Evolutionary conservation across 1,139 yeast genomes (phyloP).

Genomic region (Suhomyces anneliseae): DNA sequence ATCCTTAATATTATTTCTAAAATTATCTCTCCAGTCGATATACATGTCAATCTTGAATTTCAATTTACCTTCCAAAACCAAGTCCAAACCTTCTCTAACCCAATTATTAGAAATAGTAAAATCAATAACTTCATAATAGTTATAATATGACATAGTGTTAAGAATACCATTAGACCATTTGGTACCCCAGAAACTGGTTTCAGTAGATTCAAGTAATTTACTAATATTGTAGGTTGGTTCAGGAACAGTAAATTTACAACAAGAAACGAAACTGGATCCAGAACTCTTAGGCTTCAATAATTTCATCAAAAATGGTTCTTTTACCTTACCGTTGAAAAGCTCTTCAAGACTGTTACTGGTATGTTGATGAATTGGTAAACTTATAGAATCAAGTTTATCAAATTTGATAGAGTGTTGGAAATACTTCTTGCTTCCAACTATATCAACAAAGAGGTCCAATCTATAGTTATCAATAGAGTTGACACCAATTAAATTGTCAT

Average conservation of each 20-base stretch:
- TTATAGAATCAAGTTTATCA: constrained; percentile 30
- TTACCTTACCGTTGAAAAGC: constrained; percentile 29
- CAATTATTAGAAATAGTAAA: constrained; percentile 29
- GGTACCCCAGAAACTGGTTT: constrained; percentile 35
- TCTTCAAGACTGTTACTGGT: constrained; percentile 22
- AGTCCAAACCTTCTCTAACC: constrained; percentile 35
- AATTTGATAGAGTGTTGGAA: constrained; percentile 36
- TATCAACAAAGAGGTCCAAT: constrained; percentile 42
- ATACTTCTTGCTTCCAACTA: constrained; percentile 40
- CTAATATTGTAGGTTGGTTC: constrained; percentile 41
- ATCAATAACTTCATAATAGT: constrained; percentile 37
- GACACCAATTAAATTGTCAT: constrained; percentile 21
- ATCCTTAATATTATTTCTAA: constrained; percentile 24
- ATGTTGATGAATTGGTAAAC: constrained; percentile 33
- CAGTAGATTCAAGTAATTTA: constrained; percentile 23
- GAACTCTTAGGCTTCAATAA: constrained; percentile 39
- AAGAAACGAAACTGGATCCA: constrained; percentile 37
- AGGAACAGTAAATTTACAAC: constrained; percentile 33
- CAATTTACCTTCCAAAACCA: constrained; percentile 29
- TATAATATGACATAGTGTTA: constrained; percentile 28
- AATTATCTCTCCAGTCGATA: constrained; percentile 43
- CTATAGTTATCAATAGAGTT: constrained; percentile 29
- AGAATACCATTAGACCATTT: constrained; percentile 40
- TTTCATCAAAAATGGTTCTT: constrained; percentile 38
- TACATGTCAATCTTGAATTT: constrained; percentile 33